Percentiles rank a stretch among this genome's conserved stretches.
Evolutionary conservation across 768 basidiomycete genomes (phyloP).

Genomic region (Xerocomellus amylosporus): DNA sequence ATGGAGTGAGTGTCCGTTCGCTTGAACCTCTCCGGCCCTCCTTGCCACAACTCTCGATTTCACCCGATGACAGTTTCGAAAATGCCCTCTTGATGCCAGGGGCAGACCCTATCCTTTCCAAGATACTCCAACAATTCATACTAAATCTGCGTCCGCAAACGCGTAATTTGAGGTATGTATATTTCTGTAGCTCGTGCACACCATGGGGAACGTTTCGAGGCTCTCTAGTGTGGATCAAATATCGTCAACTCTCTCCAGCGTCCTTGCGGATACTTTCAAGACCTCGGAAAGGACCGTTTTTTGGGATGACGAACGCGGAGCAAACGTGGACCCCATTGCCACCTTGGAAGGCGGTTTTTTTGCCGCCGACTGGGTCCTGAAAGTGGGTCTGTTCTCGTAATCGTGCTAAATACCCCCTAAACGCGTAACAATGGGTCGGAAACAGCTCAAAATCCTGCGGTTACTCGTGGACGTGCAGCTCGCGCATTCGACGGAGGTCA

Average conservation of each 20-base stretch:
- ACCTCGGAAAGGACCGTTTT: slow-evolving; percentile 72
- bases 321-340: slow-evolving; percentile 73
- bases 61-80: slow-evolving; percentile 58
- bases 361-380: slow-evolving; percentile 76
- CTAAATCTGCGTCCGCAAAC: slow-evolving; percentile 81
- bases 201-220: slow-evolving; percentile 29
- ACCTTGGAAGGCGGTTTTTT: slow-evolving; percentile 71
- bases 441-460: slow-evolving; percentile 76
- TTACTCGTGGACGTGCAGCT: slow-evolving; percentile 86
- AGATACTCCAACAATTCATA: slow-evolving; percentile 73
- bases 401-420: slow-evolving; percentile 26
- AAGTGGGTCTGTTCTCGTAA: slow-evolving; percentile 50
- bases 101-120: slow-evolving; percentile 69
- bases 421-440: slow-evolving; percentile 24
- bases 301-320: slow-evolving; percentile 68
- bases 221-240: slow-evolving; percentile 72
- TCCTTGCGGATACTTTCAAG: slow-evolving; percentile 73
- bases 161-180: slow-evolving; percentile 81
- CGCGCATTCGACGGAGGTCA: slow-evolving; percentile 63
- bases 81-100: slow-evolving; percentile 70
- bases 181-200: slow-evolving; percentile 27
- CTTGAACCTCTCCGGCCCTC: slow-evolving; percentile 16
- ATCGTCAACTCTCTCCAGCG: slow-evolving; percentile 65
- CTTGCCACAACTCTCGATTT: slow-evolving; percentile 35
- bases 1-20: slow-evolving; percentile 66